Percentiles rank a stretch among this genome's conserved stretches.
Conservation (phyloP, 1,284 basidiomycete species). For the Trametes polyzona region DNA sequence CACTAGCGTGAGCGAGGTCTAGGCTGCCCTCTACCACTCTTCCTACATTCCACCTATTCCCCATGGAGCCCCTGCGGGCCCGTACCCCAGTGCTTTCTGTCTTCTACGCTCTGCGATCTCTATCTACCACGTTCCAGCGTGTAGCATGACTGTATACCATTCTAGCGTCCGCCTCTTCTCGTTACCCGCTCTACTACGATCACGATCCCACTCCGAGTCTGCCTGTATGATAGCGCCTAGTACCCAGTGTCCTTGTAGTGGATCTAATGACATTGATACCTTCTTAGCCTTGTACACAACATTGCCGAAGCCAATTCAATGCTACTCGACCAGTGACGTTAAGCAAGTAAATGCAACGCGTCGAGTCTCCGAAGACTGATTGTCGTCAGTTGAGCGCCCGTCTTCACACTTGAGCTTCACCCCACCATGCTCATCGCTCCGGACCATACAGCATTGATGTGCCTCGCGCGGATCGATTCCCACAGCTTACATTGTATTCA, state of each 20-base stretch:
- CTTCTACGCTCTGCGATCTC: neutral
- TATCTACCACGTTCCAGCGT: neutral
- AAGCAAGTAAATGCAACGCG: no score
- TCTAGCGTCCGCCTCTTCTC: neutral
- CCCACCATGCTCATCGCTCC: no score
- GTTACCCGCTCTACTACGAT: slow-evolving; percentile 10
- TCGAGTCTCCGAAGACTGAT: no score
- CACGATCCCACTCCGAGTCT: neutral
- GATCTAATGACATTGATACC: slow-evolving; percentile 16
- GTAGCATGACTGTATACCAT: slow-evolving; percentile 5
- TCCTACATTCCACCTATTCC: neutral
- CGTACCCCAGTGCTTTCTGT: neutral
- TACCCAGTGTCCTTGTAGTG: slow-evolving; percentile 4
- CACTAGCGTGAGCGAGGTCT: slow-evolving; percentile 47
- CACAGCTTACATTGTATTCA: no score
- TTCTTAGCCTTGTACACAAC: neutral
- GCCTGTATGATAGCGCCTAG: slow-evolving; percentile 6
- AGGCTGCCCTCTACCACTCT: neutral
- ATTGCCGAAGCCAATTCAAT: neutral
- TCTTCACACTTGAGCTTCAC: no score
- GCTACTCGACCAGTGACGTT: no score
- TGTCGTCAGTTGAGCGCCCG: no score
- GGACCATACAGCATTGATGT: no score
- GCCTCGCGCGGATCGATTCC: no score
- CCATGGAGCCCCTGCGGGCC: neutral